Percentiles rank a stretch among this genome's conserved stretches.
Evolutionary conservation across 2,329 filamentous ascomycete species (phyloP).

Genomic region (Thielaviopsis ethacetica): DNA sequence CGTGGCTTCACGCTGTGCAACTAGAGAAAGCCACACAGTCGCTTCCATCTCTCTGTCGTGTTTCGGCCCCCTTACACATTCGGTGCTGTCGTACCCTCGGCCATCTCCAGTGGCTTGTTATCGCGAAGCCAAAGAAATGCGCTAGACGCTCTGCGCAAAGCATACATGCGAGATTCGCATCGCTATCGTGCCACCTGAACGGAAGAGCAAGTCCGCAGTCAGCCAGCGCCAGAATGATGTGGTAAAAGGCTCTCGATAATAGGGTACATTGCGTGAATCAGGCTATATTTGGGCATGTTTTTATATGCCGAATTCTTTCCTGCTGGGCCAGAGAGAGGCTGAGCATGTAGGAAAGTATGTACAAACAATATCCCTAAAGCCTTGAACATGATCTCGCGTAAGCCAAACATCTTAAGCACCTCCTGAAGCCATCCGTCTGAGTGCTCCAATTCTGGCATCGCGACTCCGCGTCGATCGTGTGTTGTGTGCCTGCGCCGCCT

Average conservation of each 20-base stretch:
- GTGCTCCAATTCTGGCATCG: slow-evolving; percentile 7
- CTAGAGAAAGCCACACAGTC: background rate
- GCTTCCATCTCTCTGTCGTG: background rate
- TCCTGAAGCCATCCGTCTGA: background rate
- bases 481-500: slow-evolving; percentile 13
- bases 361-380: background rate
- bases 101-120: background rate
- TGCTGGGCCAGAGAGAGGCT: background rate
- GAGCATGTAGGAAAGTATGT: background rate
- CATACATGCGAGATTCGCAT: background rate
- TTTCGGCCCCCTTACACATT: background rate
- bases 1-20: background rate
- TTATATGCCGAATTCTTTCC: background rate
- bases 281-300: background rate
- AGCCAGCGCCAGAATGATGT: background rate
- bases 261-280: background rate
- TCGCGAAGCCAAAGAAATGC: background rate
- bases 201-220: background rate
- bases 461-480: slow-evolving; percentile 3
- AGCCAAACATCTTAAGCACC: background rate
- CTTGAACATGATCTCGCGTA: background rate
- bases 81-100: background rate
- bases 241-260: background rate
- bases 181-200: background rate
- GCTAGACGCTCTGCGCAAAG: background rate